Conservation (phyloP, 331 rosid species). For the Malus hybrid region DNA sequence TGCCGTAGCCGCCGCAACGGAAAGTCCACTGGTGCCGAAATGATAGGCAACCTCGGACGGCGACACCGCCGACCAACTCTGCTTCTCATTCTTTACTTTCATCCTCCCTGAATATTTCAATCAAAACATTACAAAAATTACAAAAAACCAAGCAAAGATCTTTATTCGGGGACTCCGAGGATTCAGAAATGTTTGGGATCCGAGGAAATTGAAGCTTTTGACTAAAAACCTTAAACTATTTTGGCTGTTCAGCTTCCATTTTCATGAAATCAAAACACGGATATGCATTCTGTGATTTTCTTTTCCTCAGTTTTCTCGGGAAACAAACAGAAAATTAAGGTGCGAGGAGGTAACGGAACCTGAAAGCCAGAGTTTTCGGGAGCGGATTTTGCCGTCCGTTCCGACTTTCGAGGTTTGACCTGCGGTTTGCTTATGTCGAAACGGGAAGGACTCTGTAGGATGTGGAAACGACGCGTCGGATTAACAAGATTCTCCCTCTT, state of each 20-base stretch:
- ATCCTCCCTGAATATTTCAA: slow-evolving; percentile 21
- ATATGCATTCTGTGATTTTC: neutral
- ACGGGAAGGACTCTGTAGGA: neutral
- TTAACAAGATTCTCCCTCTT: too few relatives aligned
- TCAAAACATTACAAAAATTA: neutral
- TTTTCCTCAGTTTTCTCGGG: neutral
- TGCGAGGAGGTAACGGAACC: slow-evolving; percentile 18
- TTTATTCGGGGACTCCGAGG: slow-evolving; percentile 1
- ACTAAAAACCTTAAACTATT: neutral
- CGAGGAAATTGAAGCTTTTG: neutral
- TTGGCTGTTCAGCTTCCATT: neutral
- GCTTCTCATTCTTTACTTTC: slow-evolving; percentile 32
- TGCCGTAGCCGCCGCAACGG: slow-evolving; percentile 75
- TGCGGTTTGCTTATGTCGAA: neutral
- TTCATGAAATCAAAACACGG: neutral
- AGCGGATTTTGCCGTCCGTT: slow-evolving; percentile 27
- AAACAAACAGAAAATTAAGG: slow-evolving; percentile 4
- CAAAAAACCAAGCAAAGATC: neutral
- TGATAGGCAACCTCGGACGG: slow-evolving; percentile 54
- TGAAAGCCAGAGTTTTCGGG: slow-evolving; percentile 33
- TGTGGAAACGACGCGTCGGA: neutral
- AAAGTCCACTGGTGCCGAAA: slow-evolving; percentile 75
- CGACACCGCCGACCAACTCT: slow-evolving; percentile 51
- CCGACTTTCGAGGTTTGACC: neutral
- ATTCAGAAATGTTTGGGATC: neutral